Conservation (phyloP, 768 basidiomycete genomes). For the Hypsizygus marmoreus region DNA sequence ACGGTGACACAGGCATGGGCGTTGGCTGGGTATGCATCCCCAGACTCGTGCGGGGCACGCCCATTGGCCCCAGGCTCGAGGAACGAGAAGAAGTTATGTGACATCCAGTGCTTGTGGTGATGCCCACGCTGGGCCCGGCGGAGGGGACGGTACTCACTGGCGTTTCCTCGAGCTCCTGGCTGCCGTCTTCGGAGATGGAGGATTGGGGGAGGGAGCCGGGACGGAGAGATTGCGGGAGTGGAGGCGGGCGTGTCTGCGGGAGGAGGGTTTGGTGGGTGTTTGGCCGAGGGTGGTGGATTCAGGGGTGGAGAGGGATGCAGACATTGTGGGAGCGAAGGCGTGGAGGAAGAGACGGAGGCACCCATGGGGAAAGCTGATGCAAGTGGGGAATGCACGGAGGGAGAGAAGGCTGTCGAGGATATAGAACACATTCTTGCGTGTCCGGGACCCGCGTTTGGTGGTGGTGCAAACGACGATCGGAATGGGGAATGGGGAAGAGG, state of each 20-base stretch:
- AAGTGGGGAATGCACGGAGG: conserved; percentile 53
- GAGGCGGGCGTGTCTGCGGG: conserved; percentile 62
- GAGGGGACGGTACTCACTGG: conserved; percentile 50
- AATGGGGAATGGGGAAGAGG: conserved; percentile 31
- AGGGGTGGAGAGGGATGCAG: conserved; percentile 15
- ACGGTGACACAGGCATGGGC: conserved; percentile 64
- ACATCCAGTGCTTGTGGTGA: conserved; percentile 92
- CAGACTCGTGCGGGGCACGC: conserved; percentile 3
- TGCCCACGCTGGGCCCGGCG: conserved; percentile 59
- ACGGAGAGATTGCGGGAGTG: conserved; percentile 92
- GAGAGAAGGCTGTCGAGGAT: conserved; percentile 48
- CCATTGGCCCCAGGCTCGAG: conserved; percentile 67
- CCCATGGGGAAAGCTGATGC: conserved; percentile 30
- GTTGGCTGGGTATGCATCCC: conserved; percentile 60
- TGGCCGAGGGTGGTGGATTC: conserved; percentile 11
- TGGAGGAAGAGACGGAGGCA: conserved; percentile 22
- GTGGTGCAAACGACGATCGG: conserved; percentile 30
- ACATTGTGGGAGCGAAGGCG: conserved; percentile 15
- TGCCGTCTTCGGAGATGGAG: conserved; percentile 70
- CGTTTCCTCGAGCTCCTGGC: conserved; percentile 53
- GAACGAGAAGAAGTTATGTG: conserved; percentile 95
- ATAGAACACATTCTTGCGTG: conserved; percentile 51
- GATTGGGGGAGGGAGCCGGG: conserved; percentile 63
- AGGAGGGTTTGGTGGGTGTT: conserved; percentile 15
- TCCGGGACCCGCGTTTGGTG: conserved; percentile 20